Conservation (phyloP, 2,329 filamentous ascomycete genomes). For the Penicillium sp. region DNA sequence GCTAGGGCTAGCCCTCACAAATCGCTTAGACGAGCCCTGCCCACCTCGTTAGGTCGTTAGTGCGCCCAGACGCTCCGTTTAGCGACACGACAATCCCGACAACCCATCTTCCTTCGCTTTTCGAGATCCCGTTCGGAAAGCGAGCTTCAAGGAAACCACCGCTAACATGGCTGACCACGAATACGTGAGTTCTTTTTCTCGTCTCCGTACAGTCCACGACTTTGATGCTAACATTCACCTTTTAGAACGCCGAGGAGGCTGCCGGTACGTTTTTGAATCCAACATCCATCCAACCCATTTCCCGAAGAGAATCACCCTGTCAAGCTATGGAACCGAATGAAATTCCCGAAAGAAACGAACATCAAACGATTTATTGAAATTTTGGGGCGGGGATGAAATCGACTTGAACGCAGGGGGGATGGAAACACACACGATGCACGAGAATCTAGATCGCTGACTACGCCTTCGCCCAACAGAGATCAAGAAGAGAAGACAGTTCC, state of each 20-base stretch:
- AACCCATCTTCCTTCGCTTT: slow-evolving; percentile 44
- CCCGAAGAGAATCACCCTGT: slow-evolving; percentile 8
- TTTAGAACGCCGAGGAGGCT: slow-evolving; percentile 92
- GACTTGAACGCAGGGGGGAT: slow-evolving; percentile 17
- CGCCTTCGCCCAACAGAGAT: slow-evolving; percentile 63
- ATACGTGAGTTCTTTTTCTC: slow-evolving; percentile 65
- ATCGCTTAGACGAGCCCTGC: slow-evolving; percentile 45
- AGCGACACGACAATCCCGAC: slow-evolving; percentile 41
- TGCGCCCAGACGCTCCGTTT: slow-evolving; percentile 31
- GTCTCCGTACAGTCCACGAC: not conserved
- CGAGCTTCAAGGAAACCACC: slow-evolving; percentile 45
- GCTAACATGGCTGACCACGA: slow-evolving; percentile 82
- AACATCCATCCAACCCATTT: slow-evolving; percentile 17
- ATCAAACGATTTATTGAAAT: not conserved
- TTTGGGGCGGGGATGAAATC: slow-evolving; percentile 15
- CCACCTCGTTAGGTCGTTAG: slow-evolving; percentile 34
- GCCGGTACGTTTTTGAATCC: slow-evolving; percentile 59
- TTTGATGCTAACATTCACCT: slow-evolving; percentile 37
- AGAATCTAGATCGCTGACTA: slow-evolving; percentile 31
- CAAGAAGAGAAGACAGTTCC: slow-evolving; percentile 99
- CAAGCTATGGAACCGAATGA: slow-evolving; percentile 5
- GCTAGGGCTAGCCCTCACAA: slow-evolving; percentile 42
- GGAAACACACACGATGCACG: slow-evolving; percentile 12
- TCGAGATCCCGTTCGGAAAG: slow-evolving; percentile 46
- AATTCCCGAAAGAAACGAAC: slow-evolving; percentile 3